A percentile compares a stretch with the other conserved stretches of the same genome.
phyloP scores from a whole-genome alignment of 2,329 filamentous ascomycete species.

The Calonectria leucothoes region DNA sequence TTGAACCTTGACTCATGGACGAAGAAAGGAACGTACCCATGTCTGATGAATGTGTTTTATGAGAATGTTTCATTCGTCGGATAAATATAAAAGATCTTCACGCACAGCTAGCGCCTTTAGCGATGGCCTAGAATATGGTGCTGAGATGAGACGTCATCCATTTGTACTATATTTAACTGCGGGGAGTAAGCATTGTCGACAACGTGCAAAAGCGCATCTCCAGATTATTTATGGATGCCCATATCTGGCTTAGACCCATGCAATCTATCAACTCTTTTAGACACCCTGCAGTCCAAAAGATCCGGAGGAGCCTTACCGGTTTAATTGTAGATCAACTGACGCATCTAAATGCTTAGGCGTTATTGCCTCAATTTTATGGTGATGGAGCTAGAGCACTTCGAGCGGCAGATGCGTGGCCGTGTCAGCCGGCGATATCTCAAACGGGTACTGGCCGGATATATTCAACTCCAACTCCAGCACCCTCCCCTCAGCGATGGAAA shows the following conservation, averaged over 20 bases:
- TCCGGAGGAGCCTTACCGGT: not conserved
- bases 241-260: not conserved
- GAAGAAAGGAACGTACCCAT: not conserved
- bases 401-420: not conserved
- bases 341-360: not conserved
- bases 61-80: not conserved
- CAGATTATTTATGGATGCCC: not conserved
- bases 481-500: not conserved
- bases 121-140: not conserved
- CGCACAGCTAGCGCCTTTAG: not conserved
- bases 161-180: not conserved
- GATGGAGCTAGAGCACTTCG: not conserved
- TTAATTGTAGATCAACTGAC: not conserved
- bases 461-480: not conserved
- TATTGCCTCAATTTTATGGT: not conserved
- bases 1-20: too few relatives aligned
- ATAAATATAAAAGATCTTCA: not conserved
- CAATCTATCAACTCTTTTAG: not conserved
- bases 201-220: not conserved
- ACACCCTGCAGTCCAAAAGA: not conserved
- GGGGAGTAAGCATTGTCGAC: not conserved
- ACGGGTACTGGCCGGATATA: not conserved
- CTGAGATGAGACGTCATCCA: not conserved
- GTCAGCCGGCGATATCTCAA: not conserved
- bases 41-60: not conserved